Evolutionary conservation across 192 early-diverging fungal species (phyloP), one percentile per base, ranked within the genome.

Genomic region (Diversispora epigaea): DNA sequence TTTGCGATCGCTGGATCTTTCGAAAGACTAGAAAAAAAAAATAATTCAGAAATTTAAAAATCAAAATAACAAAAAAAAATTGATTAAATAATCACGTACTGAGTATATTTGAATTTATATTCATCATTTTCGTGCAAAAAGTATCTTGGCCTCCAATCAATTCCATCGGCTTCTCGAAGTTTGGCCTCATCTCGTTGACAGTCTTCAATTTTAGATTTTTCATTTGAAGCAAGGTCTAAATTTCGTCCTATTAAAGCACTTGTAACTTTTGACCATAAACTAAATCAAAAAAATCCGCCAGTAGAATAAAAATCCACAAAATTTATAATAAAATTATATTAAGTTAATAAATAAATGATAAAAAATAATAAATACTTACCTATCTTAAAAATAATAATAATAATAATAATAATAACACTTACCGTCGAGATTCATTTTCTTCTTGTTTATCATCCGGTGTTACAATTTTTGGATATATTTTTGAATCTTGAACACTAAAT

Each of bases 401-500:
- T 32, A 32, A 32, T 32, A 32, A 32, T 32, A 39, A 15, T 52
- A 43, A 19, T 25, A 61, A 71, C 25, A 11, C 21, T 61, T 72
- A 89, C 87, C 88, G 86, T 55, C 93, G 84, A 21, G 94, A 94
- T 84, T 98, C 96, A 76, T 92, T 92, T 32, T 83, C 76, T 68
- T 93, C 92, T 80, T 94, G 93, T 50, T 91, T 86, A 0, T 79
- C 83, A 32, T 89, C 88, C 8, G 89, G 85, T 0, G 83, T 83
- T 1, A 95, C 86, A 54, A 86, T 84, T 79, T 93, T 94, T n/a
- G 87, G 87, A 55, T 87, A 83, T 72, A 90, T 85, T n/a, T 85
- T 81, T 22, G 84, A 82, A 61, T 85, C 84, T 47, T 83, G 84
- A 11, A 87, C 91, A 84, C 96, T 92, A 78, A 97, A 93, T 15